phyloP scores from a whole-genome alignment of 2,329 filamentous ascomycete genomes.

The Nemania sp. region DNA sequence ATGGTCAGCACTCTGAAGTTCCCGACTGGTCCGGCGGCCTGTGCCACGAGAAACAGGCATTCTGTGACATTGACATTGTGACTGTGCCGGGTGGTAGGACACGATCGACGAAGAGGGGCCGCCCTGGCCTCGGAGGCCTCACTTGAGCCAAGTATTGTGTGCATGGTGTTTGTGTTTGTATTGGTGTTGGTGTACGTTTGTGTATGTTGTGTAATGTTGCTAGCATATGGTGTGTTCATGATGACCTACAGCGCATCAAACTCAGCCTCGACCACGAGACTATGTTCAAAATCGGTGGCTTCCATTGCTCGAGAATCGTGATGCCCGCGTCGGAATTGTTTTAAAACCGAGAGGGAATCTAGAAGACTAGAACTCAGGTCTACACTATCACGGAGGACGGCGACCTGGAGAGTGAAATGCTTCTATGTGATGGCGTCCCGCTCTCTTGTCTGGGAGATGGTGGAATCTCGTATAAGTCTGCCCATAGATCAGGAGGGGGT shows the following conservation, averaged over 20 bases:
- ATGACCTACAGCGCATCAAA: slow-evolving; percentile 58
- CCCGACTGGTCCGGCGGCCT: background rate
- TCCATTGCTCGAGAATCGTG: slow-evolving; percentile 29
- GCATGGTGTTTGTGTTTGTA: no score
- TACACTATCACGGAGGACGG: background rate
- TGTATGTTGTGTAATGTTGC: background rate
- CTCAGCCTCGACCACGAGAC: slow-evolving; percentile 53
- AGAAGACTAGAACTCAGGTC: no score
- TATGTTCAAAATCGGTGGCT: slow-evolving; percentile 42
- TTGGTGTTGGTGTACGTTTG: background rate
- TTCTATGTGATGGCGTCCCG: background rate
- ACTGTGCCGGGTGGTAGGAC: background rate
- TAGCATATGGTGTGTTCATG: background rate
- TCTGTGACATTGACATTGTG: background rate
- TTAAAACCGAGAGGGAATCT: no score
- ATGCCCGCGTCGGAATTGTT: background rate
- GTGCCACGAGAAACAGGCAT: background rate
- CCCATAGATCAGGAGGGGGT: no score
- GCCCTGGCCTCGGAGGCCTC: background rate
- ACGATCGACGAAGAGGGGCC: background rate
- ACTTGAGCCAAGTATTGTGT: no score
- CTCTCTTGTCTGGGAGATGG: background rate
- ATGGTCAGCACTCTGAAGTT: slow-evolving; percentile 13
- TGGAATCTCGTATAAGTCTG: no score
- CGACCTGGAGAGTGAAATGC: no score